These are phyloP conservation scores for Toxoplasma gondii DNA, from an alignment of 169 alveolate genomes.

Conservation along the genomic window DNA sequence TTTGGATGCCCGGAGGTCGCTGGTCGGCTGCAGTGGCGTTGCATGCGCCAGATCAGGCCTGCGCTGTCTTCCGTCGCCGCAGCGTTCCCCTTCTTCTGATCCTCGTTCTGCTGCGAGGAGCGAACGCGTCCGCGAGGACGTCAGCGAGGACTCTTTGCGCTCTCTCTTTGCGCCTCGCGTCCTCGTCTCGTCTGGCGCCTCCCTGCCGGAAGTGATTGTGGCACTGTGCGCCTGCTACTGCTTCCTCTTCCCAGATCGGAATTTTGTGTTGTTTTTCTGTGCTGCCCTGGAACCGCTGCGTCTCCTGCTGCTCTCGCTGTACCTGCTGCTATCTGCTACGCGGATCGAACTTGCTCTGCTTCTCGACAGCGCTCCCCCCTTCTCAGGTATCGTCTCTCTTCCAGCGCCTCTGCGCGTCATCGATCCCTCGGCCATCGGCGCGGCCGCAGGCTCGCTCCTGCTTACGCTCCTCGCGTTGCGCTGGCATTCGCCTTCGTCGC, in stretches of 20 bases:
- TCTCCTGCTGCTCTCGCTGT: background rate
- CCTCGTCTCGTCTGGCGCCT: background rate
- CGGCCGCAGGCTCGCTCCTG: background rate
- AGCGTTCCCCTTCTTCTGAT: background rate
- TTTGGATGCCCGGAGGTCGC: background rate
- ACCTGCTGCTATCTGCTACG: background rate
- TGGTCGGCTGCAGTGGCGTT: too few relatives aligned
- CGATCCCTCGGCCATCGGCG: background rate
- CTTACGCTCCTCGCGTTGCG: background rate
- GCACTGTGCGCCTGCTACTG: background rate
- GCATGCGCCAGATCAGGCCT: too few relatives aligned
- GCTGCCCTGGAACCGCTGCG: background rate
- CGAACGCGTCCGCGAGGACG: background rate
- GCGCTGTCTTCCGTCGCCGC: background rate
- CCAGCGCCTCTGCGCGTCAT: background rate
- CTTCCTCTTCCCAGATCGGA: conserved; percentile 4
- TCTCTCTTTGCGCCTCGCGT: background rate
- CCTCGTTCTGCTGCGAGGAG: background rate
- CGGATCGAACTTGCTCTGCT: conserved; percentile 5
- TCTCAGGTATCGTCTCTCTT: background rate
- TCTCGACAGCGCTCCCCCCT: conserved; percentile 1
- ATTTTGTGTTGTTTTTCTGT: conserved; percentile 5
- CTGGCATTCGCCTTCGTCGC: background rate
- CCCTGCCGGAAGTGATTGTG: background rate
- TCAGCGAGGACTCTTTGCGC: background rate